Conservation (phyloP, 345 rosid species). For the Crucihimalaya himalaica region DNA sequence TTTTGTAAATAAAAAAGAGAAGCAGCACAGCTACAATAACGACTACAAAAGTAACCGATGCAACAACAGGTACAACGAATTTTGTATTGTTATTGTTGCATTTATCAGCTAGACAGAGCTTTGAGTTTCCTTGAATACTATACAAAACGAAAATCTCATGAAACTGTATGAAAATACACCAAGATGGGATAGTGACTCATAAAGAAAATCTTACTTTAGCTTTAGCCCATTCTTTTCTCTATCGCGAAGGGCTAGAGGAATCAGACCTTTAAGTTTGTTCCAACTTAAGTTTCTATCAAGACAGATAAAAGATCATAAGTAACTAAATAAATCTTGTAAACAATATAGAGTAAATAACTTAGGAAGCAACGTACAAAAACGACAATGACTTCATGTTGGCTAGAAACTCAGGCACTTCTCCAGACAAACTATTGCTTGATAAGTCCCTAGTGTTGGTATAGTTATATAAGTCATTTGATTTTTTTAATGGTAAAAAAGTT, state of each 20-base stretch:
- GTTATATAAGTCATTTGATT: background rate
- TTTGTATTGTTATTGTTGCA: slow-evolving; percentile 15
- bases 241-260: slow-evolving; percentile 32
- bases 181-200: too few relatives aligned
- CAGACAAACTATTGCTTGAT: slow-evolving; percentile 41
- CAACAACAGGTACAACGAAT: slow-evolving; percentile 15
- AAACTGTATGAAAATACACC: too few relatives aligned
- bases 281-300: slow-evolving; percentile 24
- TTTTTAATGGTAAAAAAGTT: too few relatives aligned
- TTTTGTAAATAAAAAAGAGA: too few relatives aligned
- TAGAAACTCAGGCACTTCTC: slow-evolving; percentile 43
- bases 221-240: slow-evolving; percentile 10
- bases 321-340: too few relatives aligned
- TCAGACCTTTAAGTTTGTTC: slow-evolving; percentile 20
- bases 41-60: too few relatives aligned
- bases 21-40: too few relatives aligned
- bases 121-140: slow-evolving; percentile 30
- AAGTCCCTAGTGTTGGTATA: slow-evolving; percentile 34
- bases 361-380: slow-evolving; percentile 43
- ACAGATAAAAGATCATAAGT: background rate
- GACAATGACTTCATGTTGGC: slow-evolving; percentile 26
- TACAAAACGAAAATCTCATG: background rate
- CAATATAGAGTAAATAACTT: too few relatives aligned
- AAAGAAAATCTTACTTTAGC: slow-evolving; percentile 26
- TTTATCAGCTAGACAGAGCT: slow-evolving; percentile 11